Percentiles rank a stretch among this genome's conserved stretches.
These are phyloP conservation scores for Flaveria bidentis DNA, from an alignment of 129 eudicot genomes.

Conservation along the genomic window DNA sequence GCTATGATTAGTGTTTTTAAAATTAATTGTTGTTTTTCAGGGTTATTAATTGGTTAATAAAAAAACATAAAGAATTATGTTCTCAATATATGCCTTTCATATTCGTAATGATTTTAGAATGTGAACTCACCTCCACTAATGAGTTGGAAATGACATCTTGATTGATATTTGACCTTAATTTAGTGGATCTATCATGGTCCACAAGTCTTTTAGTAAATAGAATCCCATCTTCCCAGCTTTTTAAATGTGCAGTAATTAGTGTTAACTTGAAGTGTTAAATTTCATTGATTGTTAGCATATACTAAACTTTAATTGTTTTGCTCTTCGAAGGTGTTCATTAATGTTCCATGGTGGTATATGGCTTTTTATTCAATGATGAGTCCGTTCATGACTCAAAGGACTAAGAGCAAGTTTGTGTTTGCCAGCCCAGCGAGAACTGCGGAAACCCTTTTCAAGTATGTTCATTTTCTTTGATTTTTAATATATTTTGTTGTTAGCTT, in stretches of 20 bases:
- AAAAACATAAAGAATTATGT: background rate
- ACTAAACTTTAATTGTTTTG: background rate
- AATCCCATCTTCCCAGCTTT: constrained; percentile 6
- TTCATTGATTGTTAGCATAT: background rate
- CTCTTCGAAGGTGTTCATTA: constrained; percentile 9
- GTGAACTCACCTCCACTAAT: background rate
- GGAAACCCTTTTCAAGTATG: constrained; percentile 14
- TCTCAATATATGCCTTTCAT: background rate
- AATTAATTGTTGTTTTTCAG: background rate
- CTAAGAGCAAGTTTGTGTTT: constrained; percentile 21
- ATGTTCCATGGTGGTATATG: constrained; percentile 16
- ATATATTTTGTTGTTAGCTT: background rate
- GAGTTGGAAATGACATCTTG: background rate
- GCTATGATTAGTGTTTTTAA: background rate
- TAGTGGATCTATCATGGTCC: background rate
- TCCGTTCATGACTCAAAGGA: constrained; percentile 20
- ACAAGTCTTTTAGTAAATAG: background rate
- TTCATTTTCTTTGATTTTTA: background rate
- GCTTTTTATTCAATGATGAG: constrained; percentile 19
- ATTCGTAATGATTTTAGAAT: background rate
- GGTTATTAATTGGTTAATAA: background rate
- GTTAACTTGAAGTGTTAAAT: background rate
- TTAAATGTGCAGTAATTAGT: background rate
- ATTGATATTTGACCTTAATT: background rate
- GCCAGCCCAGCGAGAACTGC: constrained; percentile 14